These are phyloP conservation scores for Psilocybe sp. DNA, from an alignment of 768 basidiomycete species.

Conservation along the genomic window DNA sequence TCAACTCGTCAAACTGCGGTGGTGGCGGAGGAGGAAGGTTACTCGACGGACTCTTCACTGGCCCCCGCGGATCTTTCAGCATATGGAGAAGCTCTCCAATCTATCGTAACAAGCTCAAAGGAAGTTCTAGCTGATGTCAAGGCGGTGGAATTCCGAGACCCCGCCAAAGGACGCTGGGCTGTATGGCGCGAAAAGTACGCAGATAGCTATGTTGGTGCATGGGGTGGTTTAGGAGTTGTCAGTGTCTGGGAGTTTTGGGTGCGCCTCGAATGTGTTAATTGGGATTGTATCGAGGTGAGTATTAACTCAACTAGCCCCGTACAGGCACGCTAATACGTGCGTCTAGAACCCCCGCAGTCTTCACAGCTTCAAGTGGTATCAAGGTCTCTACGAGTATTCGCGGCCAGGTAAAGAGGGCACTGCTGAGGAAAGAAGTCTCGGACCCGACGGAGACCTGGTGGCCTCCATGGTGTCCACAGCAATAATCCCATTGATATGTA, in stretches of 20 bases:
- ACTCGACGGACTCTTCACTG: slow-evolving; percentile 81
- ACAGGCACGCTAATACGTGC: neutral
- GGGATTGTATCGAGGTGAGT: slow-evolving; percentile 82
- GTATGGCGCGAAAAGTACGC: slow-evolving; percentile 74
- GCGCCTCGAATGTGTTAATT: slow-evolving; percentile 80
- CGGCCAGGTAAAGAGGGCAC: slow-evolving; percentile 39
- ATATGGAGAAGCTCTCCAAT: slow-evolving; percentile 59
- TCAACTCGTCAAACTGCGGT: slow-evolving; percentile 20
- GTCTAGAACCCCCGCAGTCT: slow-evolving; percentile 51
- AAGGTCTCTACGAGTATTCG: slow-evolving; percentile 75
- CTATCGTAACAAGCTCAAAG: slow-evolving; percentile 47
- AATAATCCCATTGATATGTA: slow-evolving; percentile 71
- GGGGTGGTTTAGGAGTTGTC: slow-evolving; percentile 86
- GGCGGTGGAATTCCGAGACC: slow-evolving; percentile 82
- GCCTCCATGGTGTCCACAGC: slow-evolving; percentile 86
- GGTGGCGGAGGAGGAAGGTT: slow-evolving; percentile 66
- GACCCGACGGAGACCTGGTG: slow-evolving; percentile 85
- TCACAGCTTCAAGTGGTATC: slow-evolving; percentile 85
- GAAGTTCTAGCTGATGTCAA: slow-evolving; percentile 77
- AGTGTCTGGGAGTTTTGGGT: slow-evolving; percentile 95
- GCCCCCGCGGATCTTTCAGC: slow-evolving; percentile 64
- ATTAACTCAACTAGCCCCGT: neutral
- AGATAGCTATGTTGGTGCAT: slow-evolving; percentile 86
- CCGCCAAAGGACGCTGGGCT: slow-evolving; percentile 60
- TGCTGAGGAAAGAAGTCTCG: slow-evolving; percentile 56